A percentile compares a stretch with the other conserved stretches of the same genome.
These are phyloP conservation scores for Phytophthora pinifolia DNA, from an alignment of 352 stramenopile species.

Conservation along the genomic window DNA sequence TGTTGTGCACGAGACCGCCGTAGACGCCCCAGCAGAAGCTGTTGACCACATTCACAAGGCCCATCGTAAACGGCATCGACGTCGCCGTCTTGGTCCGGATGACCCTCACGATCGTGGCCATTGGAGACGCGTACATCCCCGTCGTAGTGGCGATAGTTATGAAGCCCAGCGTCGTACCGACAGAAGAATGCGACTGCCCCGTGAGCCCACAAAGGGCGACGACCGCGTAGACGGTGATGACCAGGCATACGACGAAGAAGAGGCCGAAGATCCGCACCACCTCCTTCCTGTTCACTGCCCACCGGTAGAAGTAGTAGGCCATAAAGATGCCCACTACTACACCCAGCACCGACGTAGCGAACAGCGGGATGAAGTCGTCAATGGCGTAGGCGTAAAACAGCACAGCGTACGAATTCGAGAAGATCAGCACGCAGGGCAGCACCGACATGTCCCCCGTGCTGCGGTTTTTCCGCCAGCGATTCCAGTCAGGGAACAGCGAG, in stretches of 20 bases:
- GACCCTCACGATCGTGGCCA: slow-evolving; percentile 42
- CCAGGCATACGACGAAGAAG: slow-evolving; percentile 4
- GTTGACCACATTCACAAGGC: slow-evolving; percentile 24
- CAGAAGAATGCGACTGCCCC: slow-evolving; percentile 20
- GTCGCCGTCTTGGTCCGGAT: slow-evolving; percentile 23
- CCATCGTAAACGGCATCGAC: slow-evolving; percentile 29
- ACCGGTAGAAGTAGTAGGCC: slow-evolving; percentile 21
- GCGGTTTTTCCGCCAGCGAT: slow-evolving; percentile 28
- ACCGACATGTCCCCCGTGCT: slow-evolving; percentile 30
- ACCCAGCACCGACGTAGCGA: slow-evolving; percentile 24
- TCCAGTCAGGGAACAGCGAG: slow-evolving; percentile 32
- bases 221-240: slow-evolving; percentile 33
- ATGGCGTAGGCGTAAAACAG: slow-evolving; percentile 31
- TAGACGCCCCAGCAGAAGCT: slow-evolving; percentile 27
- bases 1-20: slow-evolving; percentile 14
- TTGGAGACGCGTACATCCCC: slow-evolving; percentile 54
- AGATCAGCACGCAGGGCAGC: slow-evolving; percentile 25
- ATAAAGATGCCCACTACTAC: slow-evolving; percentile 20
- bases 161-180: slow-evolving; percentile 36
- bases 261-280: slow-evolving; percentile 13
- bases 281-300: slow-evolving; percentile 7
- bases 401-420: slow-evolving; percentile 26
- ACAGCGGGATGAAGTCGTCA: slow-evolving; percentile 26
- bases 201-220: slow-evolving; percentile 27
- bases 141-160: slow-evolving; percentile 43